Base-by-base conservation (phyloP, 176 grass and related monocot genomes). In the Aegilops longissima region DNA sequence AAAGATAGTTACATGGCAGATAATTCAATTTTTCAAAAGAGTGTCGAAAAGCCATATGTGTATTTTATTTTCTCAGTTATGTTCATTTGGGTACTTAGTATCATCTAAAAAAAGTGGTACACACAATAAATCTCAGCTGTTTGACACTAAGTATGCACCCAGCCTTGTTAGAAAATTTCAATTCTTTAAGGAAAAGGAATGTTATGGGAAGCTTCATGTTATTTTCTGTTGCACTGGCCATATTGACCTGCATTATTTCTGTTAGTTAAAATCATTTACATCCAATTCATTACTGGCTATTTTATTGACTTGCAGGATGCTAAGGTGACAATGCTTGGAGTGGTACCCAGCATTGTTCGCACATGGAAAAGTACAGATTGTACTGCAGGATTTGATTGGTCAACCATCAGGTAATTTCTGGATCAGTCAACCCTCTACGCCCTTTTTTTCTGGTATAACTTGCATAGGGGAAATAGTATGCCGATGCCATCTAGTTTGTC, bases 271-370 rank as follows among this genome's bases (percentile, higher is more conserved):
- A 25, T 25, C 25, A 25, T 25, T 25, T 25, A 25, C 25, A 25
- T 25, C 25, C 25, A 25, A 25, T 25, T 25, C 25, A 25, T 25
- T 25, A 25, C 25, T 25, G 25, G 25, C 25, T 47, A 79, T 65
- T 31, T 56, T 77, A 70, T 31, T 82, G 56, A 81, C 25, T 79
- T 90, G 18, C 71, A 98, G 97, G 97, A 98, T 90, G 88, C 94
- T 74, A 98, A 93, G 79, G 94, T 98, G 72, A 94, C 97, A 79
- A 98, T 98, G 97, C 97, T 98, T 83, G 97, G 97, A 80, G 75
- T 98, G 27, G 94, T 98, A 86, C 97, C 97, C 51, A 98, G 94
- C 79, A 96, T 98, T 78, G 97, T 90, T 58, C 92, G 97, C 25
- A 90, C 92, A 63, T 98, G 97, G 97, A 98, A 93, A 88, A 94